Percentiles rank a stretch among this genome's conserved stretches.
Conservation (phyloP, 202 grass and related monocot genomes). For the Musa balbisiana region DNA sequence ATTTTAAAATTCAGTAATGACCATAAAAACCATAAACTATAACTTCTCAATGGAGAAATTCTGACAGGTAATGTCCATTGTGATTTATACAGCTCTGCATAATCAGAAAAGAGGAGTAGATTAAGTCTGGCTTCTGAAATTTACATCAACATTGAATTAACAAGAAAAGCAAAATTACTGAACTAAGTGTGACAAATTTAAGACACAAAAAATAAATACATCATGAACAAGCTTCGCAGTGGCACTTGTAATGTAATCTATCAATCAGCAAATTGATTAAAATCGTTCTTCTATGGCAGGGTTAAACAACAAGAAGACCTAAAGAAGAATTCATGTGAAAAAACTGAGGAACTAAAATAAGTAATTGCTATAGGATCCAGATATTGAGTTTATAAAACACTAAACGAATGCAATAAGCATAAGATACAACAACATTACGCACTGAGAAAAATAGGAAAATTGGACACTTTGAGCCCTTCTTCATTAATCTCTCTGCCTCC, state of each 20-base stretch:
- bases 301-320: not conserved
- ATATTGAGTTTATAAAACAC: not conserved
- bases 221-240: too few relatives aligned
- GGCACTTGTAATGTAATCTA: too few relatives aligned
- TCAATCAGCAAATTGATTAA: too few relatives aligned
- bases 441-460: slow-evolving; percentile 85
- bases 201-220: too few relatives aligned
- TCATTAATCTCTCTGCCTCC: not conserved
- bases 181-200: too few relatives aligned
- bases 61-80: not conserved
- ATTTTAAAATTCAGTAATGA: not conserved
- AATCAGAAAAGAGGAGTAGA: not conserved
- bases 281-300: too few relatives aligned
- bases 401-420: not conserved
- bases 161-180: too few relatives aligned
- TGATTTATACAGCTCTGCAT: not conserved
- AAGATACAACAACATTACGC: slow-evolving; percentile 20
- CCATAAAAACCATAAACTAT: not conserved
- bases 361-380: too few relatives aligned
- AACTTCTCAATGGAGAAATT: not conserved
- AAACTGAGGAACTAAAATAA: too few relatives aligned
- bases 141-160: not conserved
- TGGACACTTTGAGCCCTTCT: slow-evolving; percentile 23
- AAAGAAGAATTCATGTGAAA: not conserved
- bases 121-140: not conserved